These are phyloP conservation scores for Hypholoma fasciculare DNA, from an alignment of 768 basidiomycete genomes.

Conservation along the genomic window DNA sequence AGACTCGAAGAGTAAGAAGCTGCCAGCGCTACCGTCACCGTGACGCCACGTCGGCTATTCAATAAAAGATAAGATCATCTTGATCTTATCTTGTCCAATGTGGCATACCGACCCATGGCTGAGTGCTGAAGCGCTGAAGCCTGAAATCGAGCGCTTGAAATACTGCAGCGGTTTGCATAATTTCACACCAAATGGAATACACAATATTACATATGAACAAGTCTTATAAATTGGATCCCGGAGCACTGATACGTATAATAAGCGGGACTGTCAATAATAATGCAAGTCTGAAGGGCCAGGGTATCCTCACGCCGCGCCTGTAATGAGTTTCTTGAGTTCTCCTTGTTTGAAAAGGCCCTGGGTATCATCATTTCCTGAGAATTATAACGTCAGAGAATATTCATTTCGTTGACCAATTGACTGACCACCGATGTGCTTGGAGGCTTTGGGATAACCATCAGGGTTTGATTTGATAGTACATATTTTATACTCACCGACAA, in stretches of 20 bases:
- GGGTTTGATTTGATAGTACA: not conserved
- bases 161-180: too few relatives aligned
- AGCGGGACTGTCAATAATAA: not conserved
- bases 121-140: too few relatives aligned
- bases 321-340: slow-evolving; percentile 25
- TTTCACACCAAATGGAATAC: too few relatives aligned
- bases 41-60: too few relatives aligned
- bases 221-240: slow-evolving; percentile 1
- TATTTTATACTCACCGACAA: slow-evolving; percentile 53
- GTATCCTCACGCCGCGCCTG: slow-evolving; percentile 26
- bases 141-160: too few relatives aligned
- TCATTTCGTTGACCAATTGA: not conserved
- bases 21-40: too few relatives aligned
- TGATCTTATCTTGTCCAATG: too few relatives aligned
- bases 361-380: slow-evolving; percentile 39
- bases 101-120: too few relatives aligned
- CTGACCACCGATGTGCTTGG: slow-evolving; percentile 57
- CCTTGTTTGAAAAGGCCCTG: slow-evolving; percentile 29
- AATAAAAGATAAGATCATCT: too few relatives aligned
- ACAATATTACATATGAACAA: too few relatives aligned
- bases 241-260: slow-evolving; percentile 1
- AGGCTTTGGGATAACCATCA: slow-evolving; percentile 28
- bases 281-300: not conserved
- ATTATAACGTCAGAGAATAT: not conserved
- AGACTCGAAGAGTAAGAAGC: too few relatives aligned